Evolutionary conservation across 345 rosid genomes (phyloP), one percentile per base, ranked within the genome.

Genomic region (Populus ilicifolia): DNA sequence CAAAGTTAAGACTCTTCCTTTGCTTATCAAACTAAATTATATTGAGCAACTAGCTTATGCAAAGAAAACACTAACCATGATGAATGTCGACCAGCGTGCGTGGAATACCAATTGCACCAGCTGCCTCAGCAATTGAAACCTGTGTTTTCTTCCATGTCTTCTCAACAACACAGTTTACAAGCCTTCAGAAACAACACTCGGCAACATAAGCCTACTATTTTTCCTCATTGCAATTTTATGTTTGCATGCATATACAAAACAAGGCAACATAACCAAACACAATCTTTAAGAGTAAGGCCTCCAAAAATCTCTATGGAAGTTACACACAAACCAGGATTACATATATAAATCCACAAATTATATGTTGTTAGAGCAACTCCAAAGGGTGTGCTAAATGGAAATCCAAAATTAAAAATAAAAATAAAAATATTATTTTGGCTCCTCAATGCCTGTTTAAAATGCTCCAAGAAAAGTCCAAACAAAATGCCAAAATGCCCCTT

Each of bases 161-260:
- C 86, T 96, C 99, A 44, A 92, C 88, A 64, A 89, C 91, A 84
- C 93, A 90, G 77, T 96, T 94, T 73, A 94, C 98, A 70, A 96
- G 97, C 96, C 98, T 96, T 80, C 77, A 82, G 67, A 68, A 33
- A 67, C 14, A 76, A 76, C 64, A 48, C 4, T 7, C 2, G 23
- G 36, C 9, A 43, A 35, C 41, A 6, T 69, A 16, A 69, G 17
- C 23, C 16, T 41, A 4, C 29, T 9, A 39, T n/a, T 56, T 56
- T 56, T 65, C 5, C 35, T 25, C 44, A 18, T 21, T 43, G 52
- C 2, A 71, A 33, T 29, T 48, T 11, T 33, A 52, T 20, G 16
- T 48, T 12, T 1, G 52, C 41, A 30, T 17, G 17, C 30, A 43
- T 27, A 44, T 17, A n/a, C 38, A 62, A 50, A 46, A 33, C n/a